phyloP scores from a whole-genome alignment of 83 land plant species.

The Larix sibirica region DNA sequence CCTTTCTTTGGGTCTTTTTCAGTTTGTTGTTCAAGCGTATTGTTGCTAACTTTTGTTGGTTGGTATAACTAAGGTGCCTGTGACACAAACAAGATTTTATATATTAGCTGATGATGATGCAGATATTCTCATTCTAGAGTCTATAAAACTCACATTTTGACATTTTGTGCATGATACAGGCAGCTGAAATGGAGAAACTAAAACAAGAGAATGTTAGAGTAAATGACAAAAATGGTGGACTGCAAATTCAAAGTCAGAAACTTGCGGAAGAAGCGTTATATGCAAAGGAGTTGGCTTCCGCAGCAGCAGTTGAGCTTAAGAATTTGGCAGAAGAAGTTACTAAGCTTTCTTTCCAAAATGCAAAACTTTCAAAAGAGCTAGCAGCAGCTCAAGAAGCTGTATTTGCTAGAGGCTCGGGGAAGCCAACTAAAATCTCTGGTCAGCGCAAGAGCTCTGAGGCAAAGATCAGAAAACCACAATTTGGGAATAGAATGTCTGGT shows the following conservation, averaged over 20 bases:
- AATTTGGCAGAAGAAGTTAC: slow-evolving; percentile 92
- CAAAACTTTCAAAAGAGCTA: slow-evolving; percentile 75
- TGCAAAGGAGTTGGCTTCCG: slow-evolving; percentile 94
- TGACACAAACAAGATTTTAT: too few species aligned
- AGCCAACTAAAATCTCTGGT: slow-evolving; percentile 22
- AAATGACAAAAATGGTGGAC: slow-evolving; percentile 70
- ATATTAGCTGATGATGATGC: too few species aligned
- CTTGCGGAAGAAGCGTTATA: slow-evolving; percentile 90
- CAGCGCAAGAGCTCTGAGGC: slow-evolving; percentile 34
- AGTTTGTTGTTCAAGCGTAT: too few species aligned
- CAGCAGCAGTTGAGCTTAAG: slow-evolving; percentile 96
- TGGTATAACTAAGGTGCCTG: too few species aligned
- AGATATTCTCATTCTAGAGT: too few species aligned
- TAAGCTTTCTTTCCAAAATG: slow-evolving; percentile 84
- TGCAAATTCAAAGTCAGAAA: slow-evolving; percentile 73
- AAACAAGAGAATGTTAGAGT: slow-evolving; percentile 59
- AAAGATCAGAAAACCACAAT: slow-evolving; percentile 10
- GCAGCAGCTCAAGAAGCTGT: slow-evolving; percentile 43
- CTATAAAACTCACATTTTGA: too few species aligned
- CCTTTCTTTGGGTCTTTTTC: too few species aligned
- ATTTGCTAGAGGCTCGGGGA: slow-evolving; percentile 26
- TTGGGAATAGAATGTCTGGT: not conserved
- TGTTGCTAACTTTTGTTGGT: too few species aligned
- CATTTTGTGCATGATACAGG: too few species aligned
- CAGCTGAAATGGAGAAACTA: slow-evolving; percentile 38